Evolutionary conservation across 108 stramenopile genomes (phyloP), one percentile per base, ranked within the genome.

Genomic region (Cyclotella baltica): DNA sequence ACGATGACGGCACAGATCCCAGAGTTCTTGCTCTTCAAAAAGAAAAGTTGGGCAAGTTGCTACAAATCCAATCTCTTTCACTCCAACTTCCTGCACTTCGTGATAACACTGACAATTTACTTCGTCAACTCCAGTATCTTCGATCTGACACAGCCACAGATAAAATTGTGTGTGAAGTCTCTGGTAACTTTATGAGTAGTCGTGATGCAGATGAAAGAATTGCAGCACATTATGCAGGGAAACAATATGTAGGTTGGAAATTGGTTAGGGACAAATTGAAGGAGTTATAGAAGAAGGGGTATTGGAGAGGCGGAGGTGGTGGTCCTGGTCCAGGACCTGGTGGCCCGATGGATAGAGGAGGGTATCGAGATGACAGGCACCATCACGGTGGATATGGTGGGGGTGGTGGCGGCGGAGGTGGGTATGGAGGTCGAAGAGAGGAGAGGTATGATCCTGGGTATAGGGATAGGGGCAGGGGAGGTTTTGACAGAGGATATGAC

Each of bases 231-330:
- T 96, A 93, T 81, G 92, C 96, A 0, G 96, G 96, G 46, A 96
- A 94, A 80, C 96, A 96, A 71, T 96, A 96, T 69, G 89, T 94
- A 0, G 96, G 96, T 22, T 96, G 96, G 96, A 94, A 96, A 56
- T 70, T 93, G 81, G 92, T 94, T n/a, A 85, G 96, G 20, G 96
- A 93, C 63, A 96, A 96, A 64, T 85, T 88, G 55, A 82, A 85
- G 58, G 88, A 91, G 80, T 85, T 96, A 85, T 62, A 90, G 62
- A 88, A 91, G 75, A 75, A 23, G 50, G 79, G 74, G 43, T 68
- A 71, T 36, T 72, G 62, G 29, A 62, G 40, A 66, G 72, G 78
- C 53, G 82, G 74, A 15, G 62, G 59, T 68, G 77, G 82, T 18
- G 76, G 72, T 58, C 70, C 66, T 64, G 40, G 9, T 23, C 38